Conservation (phyloP, 371 early-diverging fungal genomes). For the Mucor velutinosus region DNA sequence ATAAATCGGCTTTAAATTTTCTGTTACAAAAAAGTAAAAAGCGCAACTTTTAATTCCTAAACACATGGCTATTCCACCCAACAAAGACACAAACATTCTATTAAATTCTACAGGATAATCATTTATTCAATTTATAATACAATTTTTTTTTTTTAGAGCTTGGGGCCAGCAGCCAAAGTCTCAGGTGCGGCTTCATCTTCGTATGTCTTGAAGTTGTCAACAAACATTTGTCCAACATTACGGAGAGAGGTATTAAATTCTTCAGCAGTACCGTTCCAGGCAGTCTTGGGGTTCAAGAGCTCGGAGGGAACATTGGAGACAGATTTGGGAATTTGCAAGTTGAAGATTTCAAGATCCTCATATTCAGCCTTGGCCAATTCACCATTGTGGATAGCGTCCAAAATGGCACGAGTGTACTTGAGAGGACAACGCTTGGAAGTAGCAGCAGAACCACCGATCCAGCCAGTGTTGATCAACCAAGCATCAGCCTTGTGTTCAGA, state of each 20-base stretch:
- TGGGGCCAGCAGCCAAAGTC: slow-evolving; percentile 79
- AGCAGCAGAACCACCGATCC: slow-evolving; percentile 95
- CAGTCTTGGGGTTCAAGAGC: slow-evolving; percentile 85
- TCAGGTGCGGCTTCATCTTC: slow-evolving; percentile 79
- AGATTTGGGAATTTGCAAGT: slow-evolving; percentile 81
- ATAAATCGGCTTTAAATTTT: background rate
- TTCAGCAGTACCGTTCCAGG: slow-evolving; percentile 77
- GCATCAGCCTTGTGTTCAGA: slow-evolving; percentile 84
- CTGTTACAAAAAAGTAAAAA: background rate
- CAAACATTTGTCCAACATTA: slow-evolving; percentile 85
- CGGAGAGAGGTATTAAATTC: slow-evolving; percentile 67
- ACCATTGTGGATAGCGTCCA: slow-evolving; percentile 95
- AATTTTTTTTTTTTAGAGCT: background rate
- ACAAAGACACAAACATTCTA: background rate
- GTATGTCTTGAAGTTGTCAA: slow-evolving; percentile 88
- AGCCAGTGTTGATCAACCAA: slow-evolving; percentile 98
- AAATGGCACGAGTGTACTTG: slow-evolving; percentile 95
- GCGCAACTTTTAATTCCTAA: background rate
- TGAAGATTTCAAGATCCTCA: slow-evolving; percentile 81
- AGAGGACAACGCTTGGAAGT: slow-evolving; percentile 91
- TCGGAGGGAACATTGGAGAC: slow-evolving; percentile 80
- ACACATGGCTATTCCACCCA: background rate
- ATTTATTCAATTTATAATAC: background rate
- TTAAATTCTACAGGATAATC: background rate
- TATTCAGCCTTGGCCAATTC: slow-evolving; percentile 84